Evolutionary conservation across 441 rosid genomes (phyloP), one percentile per base, ranked within the genome.

Genomic region (Populus hybrid): DNA sequence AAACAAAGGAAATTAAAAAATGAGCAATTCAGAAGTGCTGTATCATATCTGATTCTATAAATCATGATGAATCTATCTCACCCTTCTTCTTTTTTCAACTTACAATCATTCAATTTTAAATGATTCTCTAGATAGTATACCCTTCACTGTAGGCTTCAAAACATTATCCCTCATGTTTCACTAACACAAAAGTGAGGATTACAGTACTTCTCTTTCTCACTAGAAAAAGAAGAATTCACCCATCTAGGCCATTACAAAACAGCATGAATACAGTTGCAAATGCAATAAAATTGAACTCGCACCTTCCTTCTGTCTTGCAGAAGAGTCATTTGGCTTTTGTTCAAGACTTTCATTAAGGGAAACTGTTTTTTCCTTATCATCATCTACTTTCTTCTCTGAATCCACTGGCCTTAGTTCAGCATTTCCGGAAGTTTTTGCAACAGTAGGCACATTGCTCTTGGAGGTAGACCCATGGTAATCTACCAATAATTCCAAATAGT

Each of bases 261-360:
- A 53, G 2, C 61, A 53, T 16, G 61, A 53, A 53, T 53, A 53
- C n/a, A 53, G 61, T 53, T 53, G 61, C 8, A 53, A 53, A 53
- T 53, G 71, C 71, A 40, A 71, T 23, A 36, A 21, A 32, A 69
- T 9, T 21, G 57, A 84, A 78, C 69, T 67, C 70, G 66, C 69
- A 90, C 98, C 99, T 93, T 91, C 94, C 83, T 87, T 95, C 34
- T 85, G 88, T 82, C 99, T 87, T 14, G 82, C 77, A 46, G 88
- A 86, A 2, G 91, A 86, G 85, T 76, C 85, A 81, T 85, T 87
- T 71, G 93, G 89, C 84, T 86, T 89, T 76, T 87, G 90, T 77
- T 88, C 85, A 80, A 67, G 77, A 81, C 78, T 86, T 81, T 78
- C 90, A 69, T 80, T 36, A 50, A 32, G 3, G 26, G 85, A 69